Evolutionary conservation across 176 grass and related monocot species (phyloP).

Genomic region (Aegilops umbellulata): DNA sequence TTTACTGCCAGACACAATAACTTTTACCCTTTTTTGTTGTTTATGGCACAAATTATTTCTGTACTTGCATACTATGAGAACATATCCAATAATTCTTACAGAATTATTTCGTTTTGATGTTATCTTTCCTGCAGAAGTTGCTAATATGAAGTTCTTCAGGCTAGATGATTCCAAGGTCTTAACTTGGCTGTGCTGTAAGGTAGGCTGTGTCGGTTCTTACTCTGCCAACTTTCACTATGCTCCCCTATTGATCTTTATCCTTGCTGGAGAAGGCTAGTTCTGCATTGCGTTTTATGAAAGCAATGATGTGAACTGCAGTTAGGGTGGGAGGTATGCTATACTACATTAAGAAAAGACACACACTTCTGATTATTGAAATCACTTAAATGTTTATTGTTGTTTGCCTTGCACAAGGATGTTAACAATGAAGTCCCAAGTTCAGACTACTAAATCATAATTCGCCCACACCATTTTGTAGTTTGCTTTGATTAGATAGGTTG

Average conservation of each 20-base stretch:
- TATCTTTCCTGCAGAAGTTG: constrained; percentile 71
- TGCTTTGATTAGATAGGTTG: constrained; percentile 4
- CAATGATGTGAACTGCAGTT: constrained; percentile 15
- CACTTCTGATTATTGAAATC: neutral
- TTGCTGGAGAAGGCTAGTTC: neutral
- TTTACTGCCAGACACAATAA: neutral
- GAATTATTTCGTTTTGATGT: constrained; percentile 14
- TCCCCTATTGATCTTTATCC: neutral
- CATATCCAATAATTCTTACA: constrained; percentile 7
- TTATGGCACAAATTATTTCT: neutral
- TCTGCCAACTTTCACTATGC: neutral
- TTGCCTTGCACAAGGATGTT: neutral
- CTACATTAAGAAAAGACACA: neutral
- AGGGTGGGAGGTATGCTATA: neutral
- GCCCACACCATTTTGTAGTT: neutral
- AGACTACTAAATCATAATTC: neutral
- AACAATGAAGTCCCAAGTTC: neutral
- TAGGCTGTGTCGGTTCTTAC: constrained; percentile 25
- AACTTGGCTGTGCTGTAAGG: constrained; percentile 95
- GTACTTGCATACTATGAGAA: neutral
- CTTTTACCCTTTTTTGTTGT: neutral
- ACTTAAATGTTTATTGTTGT: neutral
- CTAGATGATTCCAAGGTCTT: constrained; percentile 88
- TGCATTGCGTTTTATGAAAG: neutral
- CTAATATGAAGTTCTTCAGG: constrained; percentile 74